Evolutionary conservation across 805 yeast genomes (phyloP).

Genomic region (Barnettozyma siamensis): DNA sequence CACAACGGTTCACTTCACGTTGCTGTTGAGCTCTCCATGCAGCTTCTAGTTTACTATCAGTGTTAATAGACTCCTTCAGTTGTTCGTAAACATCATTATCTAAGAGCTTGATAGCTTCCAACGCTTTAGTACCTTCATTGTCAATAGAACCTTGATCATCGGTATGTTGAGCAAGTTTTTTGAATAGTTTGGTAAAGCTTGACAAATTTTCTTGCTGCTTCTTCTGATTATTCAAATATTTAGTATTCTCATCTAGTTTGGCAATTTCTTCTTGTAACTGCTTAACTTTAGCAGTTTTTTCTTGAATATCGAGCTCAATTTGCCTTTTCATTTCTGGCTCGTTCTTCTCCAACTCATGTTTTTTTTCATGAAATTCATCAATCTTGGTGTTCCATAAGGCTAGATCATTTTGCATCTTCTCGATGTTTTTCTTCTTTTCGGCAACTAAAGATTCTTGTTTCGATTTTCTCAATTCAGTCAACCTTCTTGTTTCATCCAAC

Average conservation of each 20-base stretch:
- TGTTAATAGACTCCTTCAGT: slow-evolving; percentile 25
- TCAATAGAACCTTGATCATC: slow-evolving; percentile 20
- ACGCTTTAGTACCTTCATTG: slow-evolving; percentile 18
- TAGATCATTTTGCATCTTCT: slow-evolving; percentile 30
- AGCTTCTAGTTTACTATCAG: slow-evolving; percentile 32
- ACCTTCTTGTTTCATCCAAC: slow-evolving; percentile 36
- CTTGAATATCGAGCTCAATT: slow-evolving; percentile 14
- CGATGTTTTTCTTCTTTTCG: slow-evolving; percentile 26
- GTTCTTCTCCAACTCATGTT: slow-evolving; percentile 11
- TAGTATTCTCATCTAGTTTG: slow-evolving; percentile 17
- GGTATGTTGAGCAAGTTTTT: slow-evolving; percentile 13
- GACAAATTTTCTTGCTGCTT: slow-evolving; percentile 18
- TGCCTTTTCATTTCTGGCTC: slow-evolving; percentile 17
- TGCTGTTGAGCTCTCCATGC: slow-evolving; percentile 36
- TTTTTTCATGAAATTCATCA: slow-evolving; percentile 20
- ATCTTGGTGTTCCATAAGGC: slow-evolving; percentile 29
- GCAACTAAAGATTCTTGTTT: slow-evolving; percentile 28
- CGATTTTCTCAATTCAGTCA: slow-evolving; percentile 30
- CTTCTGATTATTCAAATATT: slow-evolving; percentile 10
- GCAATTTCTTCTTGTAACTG: slow-evolving; percentile 10
- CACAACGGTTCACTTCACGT: slow-evolving; percentile 29
- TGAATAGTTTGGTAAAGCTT: slow-evolving; percentile 13
- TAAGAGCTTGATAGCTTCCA: slow-evolving; percentile 17
- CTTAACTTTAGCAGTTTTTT: slow-evolving; percentile 8
- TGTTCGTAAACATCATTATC: slow-evolving; percentile 9